These are phyloP conservation scores for Boletus sp. DNA, from an alignment of 1,284 basidiomycete species.

Conservation along the genomic window DNA sequence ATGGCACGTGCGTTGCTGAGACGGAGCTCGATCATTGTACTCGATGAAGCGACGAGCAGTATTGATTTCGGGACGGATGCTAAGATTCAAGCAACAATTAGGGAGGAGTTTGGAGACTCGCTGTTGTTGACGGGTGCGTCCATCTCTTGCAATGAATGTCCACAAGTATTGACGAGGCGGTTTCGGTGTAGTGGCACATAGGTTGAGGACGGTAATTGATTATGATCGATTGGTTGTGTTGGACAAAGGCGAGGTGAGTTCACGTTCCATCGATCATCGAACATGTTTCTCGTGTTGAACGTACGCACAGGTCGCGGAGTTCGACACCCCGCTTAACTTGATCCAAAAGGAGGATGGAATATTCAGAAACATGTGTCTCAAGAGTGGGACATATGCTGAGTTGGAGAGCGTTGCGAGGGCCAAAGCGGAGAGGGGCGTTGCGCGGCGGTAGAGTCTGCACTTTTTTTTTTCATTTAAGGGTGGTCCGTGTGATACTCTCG, in stretches of 20 bases:
- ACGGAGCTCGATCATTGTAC: conserved; percentile 59
- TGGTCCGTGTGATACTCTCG: no score
- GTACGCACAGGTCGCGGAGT: conserved; percentile 57
- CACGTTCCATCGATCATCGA: background rate
- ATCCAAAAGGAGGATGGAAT: conserved; percentile 70
- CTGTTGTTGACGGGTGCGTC: conserved; percentile 44
- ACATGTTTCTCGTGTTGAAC: background rate
- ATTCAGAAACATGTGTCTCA: conserved; percentile 78
- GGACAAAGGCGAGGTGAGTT: conserved; percentile 49
- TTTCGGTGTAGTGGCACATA: conserved; percentile 42
- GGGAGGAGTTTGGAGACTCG: conserved; percentile 56
- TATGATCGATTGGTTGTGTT: conserved; percentile 71
- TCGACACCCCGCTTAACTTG: conserved; percentile 77
- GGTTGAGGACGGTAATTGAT: conserved; percentile 53
- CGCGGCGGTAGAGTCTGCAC: background rate
- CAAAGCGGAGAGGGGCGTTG: conserved; percentile 35
- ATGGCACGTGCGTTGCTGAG: conserved; percentile 63
- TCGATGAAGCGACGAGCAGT: conserved; percentile 68
- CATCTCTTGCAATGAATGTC: background rate
- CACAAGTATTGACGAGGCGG: conserved; percentile 1
- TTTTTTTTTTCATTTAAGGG: background rate
- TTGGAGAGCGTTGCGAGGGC: conserved; percentile 58
- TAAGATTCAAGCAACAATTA: conserved; percentile 64
- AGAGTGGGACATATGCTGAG: conserved; percentile 74
- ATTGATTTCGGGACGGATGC: conserved; percentile 59